Percentiles rank a stretch among this genome's conserved stretches.
phyloP scores from a whole-genome alignment of 768 basidiomycete species.

The Lactarius indigo region DNA sequence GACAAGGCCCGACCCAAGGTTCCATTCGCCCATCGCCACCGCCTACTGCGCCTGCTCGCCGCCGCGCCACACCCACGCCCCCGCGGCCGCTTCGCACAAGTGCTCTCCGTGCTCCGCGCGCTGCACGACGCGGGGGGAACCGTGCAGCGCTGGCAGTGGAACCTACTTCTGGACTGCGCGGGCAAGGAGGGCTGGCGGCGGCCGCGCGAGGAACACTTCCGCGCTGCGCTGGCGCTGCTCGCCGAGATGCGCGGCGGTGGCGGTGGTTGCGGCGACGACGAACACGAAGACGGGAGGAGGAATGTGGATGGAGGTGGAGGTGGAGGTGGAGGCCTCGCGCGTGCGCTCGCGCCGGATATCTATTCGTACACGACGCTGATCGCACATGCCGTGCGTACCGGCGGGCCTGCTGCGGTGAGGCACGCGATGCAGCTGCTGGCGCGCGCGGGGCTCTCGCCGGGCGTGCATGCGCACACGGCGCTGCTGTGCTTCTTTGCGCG shows the following conservation, averaged over 20 bases:
- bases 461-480: conserved; percentile 58
- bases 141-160: conserved; percentile 70
- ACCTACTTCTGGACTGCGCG: conserved; percentile 63
- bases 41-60: conserved; percentile 57
- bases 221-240: conserved; percentile 55
- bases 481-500: conserved; percentile 54
- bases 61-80: conserved; percentile 48
- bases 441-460: conserved; percentile 52
- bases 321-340: conserved; percentile 17
- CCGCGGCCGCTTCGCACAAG: conserved; percentile 55
- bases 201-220: conserved; percentile 54
- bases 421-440: conserved; percentile 54
- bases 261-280: too few species aligned
- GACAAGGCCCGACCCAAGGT: conserved; percentile 23
- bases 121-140: conserved; percentile 53
- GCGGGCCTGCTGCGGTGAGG: conserved; percentile 40
- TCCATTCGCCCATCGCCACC: conserved; percentile 50
- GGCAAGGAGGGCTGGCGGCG: conserved; percentile 60
- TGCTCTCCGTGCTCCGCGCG: conserved; percentile 63
- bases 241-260: conserved; percentile 53
- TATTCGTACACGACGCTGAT: conserved; percentile 68
- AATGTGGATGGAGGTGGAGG: conserved; percentile 4
- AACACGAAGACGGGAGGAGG: not conserved
- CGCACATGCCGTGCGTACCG: conserved; percentile 55
- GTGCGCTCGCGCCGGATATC: conserved; percentile 49